Percentiles rank a stretch among this genome's conserved stretches.
Evolutionary conservation across 2,329 filamentous ascomycete species (phyloP).

Genomic region (Fusarium torulosum): DNA sequence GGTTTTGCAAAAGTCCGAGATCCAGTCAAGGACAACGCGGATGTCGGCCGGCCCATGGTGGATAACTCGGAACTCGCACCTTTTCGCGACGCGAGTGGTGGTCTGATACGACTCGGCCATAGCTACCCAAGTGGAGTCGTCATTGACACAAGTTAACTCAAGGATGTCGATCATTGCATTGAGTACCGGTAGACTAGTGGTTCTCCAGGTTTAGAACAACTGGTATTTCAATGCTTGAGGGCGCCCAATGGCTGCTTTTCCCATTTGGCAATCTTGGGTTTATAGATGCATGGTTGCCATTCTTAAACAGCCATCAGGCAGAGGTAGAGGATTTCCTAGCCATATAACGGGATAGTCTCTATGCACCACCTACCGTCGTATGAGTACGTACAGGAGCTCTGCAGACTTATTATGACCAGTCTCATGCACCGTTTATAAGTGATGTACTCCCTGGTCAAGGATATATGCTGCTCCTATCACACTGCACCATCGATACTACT

Average conservation of each 20-base stretch:
- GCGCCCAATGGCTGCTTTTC: neutral
- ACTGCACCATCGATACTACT: neutral
- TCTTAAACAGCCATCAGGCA: neutral
- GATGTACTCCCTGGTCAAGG: neutral
- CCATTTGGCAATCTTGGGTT: neutral
- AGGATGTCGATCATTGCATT: constrained; percentile 17
- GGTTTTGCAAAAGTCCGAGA: neutral
- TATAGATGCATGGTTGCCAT: neutral
- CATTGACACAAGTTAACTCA: neutral
- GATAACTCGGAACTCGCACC: constrained; percentile 16
- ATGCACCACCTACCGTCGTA: neutral
- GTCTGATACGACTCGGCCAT: neutral
- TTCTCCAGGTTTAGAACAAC: neutral
- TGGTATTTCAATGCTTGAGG: neutral
- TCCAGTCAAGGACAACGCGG: constrained; percentile 6
- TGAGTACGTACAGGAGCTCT: neutral
- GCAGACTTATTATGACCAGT: neutral
- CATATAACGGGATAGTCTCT: no score
- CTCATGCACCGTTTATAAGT: neutral
- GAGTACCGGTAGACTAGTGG: constrained; percentile 1
- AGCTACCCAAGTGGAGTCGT: constrained; percentile 9
- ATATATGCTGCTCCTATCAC: neutral
- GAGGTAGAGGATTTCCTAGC: neutral
- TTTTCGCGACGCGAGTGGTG: constrained; percentile 4
- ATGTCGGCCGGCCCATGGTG: constrained; percentile 28